A percentile compares a stretch with the other conserved stretches of the same genome.
Evolutionary conservation across 768 basidiomycete genomes (phyloP).

Genomic region (Pholiota microspora): DNA sequence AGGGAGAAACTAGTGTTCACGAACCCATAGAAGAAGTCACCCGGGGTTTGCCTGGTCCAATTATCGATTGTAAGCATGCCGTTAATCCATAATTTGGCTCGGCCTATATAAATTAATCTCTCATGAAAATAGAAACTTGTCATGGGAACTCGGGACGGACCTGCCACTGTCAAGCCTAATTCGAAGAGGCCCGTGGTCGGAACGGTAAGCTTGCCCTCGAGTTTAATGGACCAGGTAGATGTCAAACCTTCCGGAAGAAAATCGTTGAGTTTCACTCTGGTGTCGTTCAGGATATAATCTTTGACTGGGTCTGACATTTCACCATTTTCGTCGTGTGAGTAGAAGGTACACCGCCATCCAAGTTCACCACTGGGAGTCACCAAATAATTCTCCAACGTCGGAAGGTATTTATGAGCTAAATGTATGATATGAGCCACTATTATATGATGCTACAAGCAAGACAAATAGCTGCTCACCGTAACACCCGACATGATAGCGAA

Average conservation of each 20-base stretch:
- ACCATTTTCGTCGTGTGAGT: slow-evolving; percentile 50
- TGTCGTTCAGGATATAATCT: slow-evolving; percentile 51
- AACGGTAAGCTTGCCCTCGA: slow-evolving; percentile 50
- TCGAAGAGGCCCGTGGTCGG: slow-evolving; percentile 50
- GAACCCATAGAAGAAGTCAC: slow-evolving; percentile 71
- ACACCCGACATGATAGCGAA: slow-evolving; percentile 62
- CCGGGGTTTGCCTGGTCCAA: slow-evolving; percentile 65
- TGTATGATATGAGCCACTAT: slow-evolving; percentile 2
- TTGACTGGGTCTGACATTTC: slow-evolving; percentile 43
- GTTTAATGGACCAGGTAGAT: slow-evolving; percentile 52
- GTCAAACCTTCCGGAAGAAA: slow-evolving; percentile 58
- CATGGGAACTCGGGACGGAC: slow-evolving; percentile 23
- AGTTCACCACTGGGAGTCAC: slow-evolving; percentile 47
- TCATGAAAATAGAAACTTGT: neutral
- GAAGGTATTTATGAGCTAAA: slow-evolving; percentile 65
- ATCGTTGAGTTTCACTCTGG: slow-evolving; percentile 65
- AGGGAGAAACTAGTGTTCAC: slow-evolving; percentile 10
- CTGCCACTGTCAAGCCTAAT: slow-evolving; percentile 62
- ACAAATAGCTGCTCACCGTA: slow-evolving; percentile 41
- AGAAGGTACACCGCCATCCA: slow-evolving; percentile 67
- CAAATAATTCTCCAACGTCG: slow-evolving; percentile 61
- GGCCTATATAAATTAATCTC: slow-evolving; percentile 29
- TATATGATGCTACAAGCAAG: neutral
- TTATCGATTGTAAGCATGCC: slow-evolving; percentile 64
- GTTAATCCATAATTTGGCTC: slow-evolving; percentile 63